These are phyloP conservation scores for Wallemia mellicola DNA, from an alignment of 1,284 basidiomycete genomes.

Conservation along the genomic window DNA sequence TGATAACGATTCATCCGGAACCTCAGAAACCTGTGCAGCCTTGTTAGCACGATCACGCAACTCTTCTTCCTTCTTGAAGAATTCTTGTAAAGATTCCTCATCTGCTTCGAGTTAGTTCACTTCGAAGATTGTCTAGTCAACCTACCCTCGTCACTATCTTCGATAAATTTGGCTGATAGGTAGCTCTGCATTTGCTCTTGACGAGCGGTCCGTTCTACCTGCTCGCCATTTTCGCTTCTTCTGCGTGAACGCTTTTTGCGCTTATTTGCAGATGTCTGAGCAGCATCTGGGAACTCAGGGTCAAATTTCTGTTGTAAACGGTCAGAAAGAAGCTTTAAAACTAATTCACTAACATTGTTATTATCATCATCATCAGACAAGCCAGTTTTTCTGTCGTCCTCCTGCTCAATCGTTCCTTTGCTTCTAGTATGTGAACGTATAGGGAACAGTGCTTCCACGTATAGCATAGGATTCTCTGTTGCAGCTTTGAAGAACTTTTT, in stretches of 20 bases:
- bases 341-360: constrained; percentile 17
- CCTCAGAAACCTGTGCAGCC: constrained; percentile 16
- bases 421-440: constrained; percentile 12
- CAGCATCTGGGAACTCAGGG: constrained; percentile 9
- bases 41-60: constrained; percentile 23
- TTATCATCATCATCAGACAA: not conserved
- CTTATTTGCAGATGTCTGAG: constrained; percentile 4
- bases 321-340: constrained; percentile 18
- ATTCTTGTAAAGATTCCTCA: constrained; percentile 22
- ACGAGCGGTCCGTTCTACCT: constrained; percentile 15
- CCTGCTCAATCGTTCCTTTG: constrained; percentile 1
- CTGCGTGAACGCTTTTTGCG: constrained; percentile 9
- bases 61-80: constrained; percentile 40
- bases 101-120: constrained; percentile 9
- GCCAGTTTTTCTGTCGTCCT: not conserved
- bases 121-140: not conserved
- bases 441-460: constrained; percentile 48
- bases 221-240: constrained; percentile 13
- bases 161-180: constrained; percentile 67
- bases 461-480: constrained; percentile 44
- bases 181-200: constrained; percentile 28
- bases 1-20: not conserved
- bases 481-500: constrained; percentile 73
- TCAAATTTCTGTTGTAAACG: constrained; percentile 2
- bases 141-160: constrained; percentile 43